These are phyloP conservation scores for Aspergillus transmontanensis DNA, from an alignment of 2,329 filamentous ascomycete genomes.

Conservation along the genomic window DNA sequence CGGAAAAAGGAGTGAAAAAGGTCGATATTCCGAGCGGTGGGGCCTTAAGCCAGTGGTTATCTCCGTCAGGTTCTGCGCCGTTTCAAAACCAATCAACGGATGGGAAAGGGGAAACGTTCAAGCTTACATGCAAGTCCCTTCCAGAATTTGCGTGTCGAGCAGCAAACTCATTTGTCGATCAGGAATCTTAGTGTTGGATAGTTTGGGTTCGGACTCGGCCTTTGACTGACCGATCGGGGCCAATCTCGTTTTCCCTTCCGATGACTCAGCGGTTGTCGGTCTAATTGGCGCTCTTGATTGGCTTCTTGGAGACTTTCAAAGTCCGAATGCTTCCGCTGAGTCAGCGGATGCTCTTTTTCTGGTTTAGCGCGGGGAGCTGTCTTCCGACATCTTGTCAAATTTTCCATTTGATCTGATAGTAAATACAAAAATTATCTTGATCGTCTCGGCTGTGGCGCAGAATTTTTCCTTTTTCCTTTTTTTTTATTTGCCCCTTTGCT, in stretches of 20 bases:
- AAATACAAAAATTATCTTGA: neutral
- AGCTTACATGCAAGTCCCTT: neutral
- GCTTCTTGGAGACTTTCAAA: neutral
- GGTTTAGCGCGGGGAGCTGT: neutral
- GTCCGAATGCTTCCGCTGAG: neutral
- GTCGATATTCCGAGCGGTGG: neutral
- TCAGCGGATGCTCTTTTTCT: neutral
- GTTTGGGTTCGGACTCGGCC: neutral
- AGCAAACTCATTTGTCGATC: neutral
- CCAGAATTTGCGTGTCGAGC: neutral
- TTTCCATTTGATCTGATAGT: neutral
- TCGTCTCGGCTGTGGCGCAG: neutral
- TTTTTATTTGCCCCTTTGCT: neutral
- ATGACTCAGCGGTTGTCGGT: neutral
- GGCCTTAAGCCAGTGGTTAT: neutral
- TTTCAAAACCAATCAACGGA: neutral
- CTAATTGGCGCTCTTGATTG: neutral
- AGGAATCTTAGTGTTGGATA: neutral
- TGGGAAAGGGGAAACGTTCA: neutral
- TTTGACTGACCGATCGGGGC: neutral
- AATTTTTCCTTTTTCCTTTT: too few relatives aligned
- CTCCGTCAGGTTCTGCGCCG: neutral
- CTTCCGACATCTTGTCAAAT: neutral
- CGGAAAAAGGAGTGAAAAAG: neutral
- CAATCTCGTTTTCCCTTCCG: neutral